Evolutionary conservation across 176 grass and related monocot species (phyloP), one percentile per base, ranked within the genome.

Genomic region (Rhynchospora breviuscula): DNA sequence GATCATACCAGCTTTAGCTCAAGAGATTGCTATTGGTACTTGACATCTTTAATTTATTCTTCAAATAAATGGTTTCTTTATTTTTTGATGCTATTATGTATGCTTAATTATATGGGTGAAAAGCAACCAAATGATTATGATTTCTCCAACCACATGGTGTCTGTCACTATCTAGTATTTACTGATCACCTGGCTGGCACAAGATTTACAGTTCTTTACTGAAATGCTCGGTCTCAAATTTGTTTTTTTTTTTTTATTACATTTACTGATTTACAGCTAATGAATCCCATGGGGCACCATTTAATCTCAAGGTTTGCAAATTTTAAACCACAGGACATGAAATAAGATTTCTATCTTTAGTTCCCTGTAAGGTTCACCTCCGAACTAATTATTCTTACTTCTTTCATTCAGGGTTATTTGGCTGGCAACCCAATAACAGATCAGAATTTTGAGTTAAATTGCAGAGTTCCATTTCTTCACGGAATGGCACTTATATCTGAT

Each of bases 401-500:
- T 17, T 79, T 79, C 0, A 45, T 74, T 92, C 4, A 72, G 14
- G 91, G 94, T 0, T 97, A 97, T 87, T 49, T 93, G n/a, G 85
- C 90, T 4, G 94, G 91, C 43, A 97, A 97, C 76, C 83, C 87
- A 0, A 8, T 0, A 0, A 93, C 94, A 2, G 94, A 93, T 77
- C 0, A 13, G 17, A 62, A 49, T 25, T 97, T 89, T 85, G 89
- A 97, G 78, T 0, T 6, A 2, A 88, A 86, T 0, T 78, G 85
- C 53, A 86, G 65, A 63, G 87, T 97, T 23, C 94, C 94, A 1
- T 97, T 86, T 83, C 82, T 75, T 84, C 94, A 97, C 80, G 94
- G 91, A 35, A 87, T 97, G 91, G 94, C 80, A 10, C 85, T 93
- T 63, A 93, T 97, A 80, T 97, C 94, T 59, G 94, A 97, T 85